These are phyloP conservation scores for Nyssa sinensis DNA, from an alignment of 148 eudicot species.

Conservation along the genomic window DNA sequence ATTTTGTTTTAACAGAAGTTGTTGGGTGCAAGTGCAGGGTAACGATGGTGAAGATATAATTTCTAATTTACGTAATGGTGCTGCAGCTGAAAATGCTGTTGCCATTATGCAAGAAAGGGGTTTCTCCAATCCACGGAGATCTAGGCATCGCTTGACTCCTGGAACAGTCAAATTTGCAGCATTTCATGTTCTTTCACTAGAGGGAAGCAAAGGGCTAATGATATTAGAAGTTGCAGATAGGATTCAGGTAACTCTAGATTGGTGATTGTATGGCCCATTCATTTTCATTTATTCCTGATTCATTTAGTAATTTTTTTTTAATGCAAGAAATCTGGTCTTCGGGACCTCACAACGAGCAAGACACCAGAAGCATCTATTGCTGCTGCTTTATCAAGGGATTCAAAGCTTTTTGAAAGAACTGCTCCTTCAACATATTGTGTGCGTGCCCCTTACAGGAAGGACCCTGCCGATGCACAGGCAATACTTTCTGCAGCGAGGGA, in stretches of 20 bases:
- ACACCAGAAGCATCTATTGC: conserved; percentile 98
- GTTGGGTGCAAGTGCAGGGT: conserved; percentile 45
- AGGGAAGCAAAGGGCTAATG: conserved; percentile 75
- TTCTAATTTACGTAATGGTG: conserved; percentile 76
- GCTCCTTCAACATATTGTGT: conserved; percentile 96
- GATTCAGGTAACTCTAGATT: conserved; percentile 62
- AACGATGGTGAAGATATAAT: conserved; percentile 64
- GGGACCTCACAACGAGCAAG: conserved; percentile 92
- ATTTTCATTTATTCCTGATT: conserved; percentile 7
- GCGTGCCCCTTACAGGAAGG: conserved; percentile 75
- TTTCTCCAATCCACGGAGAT: conserved; percentile 69
- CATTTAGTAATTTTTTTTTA: neutral
- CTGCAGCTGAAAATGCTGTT: conserved; percentile 82
- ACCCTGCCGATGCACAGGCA: conserved; percentile 67
- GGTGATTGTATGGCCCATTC: conserved; percentile 8
- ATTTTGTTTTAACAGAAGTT: neutral
- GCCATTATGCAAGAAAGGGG: conserved; percentile 87
- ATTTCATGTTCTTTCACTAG: conserved; percentile 84
- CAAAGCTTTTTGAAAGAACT: conserved; percentile 89
- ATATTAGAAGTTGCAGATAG: conserved; percentile 87
- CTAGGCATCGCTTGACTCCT: conserved; percentile 95
- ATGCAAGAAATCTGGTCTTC: conserved; percentile 81
- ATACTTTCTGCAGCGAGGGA: conserved; percentile 72
- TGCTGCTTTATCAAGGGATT: conserved; percentile 91
- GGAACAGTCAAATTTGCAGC: conserved; percentile 98